Conservation (phyloP, 1,284 basidiomycete genomes). For the Ceratobasidium sp. region DNA sequence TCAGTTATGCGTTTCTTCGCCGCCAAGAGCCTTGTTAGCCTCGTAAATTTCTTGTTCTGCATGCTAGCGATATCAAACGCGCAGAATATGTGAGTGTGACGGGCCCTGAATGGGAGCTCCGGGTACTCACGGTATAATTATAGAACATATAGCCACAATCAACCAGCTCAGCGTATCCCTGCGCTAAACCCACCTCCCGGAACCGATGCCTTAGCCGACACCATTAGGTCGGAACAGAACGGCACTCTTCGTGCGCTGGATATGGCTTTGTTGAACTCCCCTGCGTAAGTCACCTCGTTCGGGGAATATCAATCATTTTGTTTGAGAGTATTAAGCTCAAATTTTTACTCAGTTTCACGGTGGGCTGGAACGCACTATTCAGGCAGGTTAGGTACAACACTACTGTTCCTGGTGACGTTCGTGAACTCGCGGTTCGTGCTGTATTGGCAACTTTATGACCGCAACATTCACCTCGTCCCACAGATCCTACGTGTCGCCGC, state of each 20-base stretch:
- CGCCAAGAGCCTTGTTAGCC: neutral
- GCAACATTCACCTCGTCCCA: neutral
- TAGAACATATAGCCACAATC: constrained; percentile 13
- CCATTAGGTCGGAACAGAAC: constrained; percentile 24
- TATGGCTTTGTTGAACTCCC: constrained; percentile 34
- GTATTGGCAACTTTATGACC: neutral
- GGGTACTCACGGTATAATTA: neutral
- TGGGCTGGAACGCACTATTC: constrained; percentile 33
- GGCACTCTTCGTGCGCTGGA: constrained; percentile 37
- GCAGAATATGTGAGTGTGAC: constrained; percentile 17
- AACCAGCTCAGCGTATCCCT: constrained; percentile 35
- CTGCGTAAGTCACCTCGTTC: constrained; percentile 3
- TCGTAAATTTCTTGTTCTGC: neutral
- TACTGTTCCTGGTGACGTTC: constrained; percentile 40
- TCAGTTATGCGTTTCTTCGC: neutral
- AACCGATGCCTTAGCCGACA: constrained; percentile 19
- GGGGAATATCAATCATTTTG: neutral
- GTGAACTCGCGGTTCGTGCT: constrained; percentile 40
- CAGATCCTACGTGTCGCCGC: constrained; percentile 41
- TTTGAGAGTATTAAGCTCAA: neutral
- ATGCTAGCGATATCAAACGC: neutral
- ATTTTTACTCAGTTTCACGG: constrained; percentile 1
- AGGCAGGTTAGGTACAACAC: constrained; percentile 36
- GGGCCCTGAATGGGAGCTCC: neutral
- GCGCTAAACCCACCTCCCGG: constrained; percentile 23